Evolutionary conservation across 2,329 filamentous ascomycete species (phyloP).

Genomic region (Aspergillus tubingensis): DNA sequence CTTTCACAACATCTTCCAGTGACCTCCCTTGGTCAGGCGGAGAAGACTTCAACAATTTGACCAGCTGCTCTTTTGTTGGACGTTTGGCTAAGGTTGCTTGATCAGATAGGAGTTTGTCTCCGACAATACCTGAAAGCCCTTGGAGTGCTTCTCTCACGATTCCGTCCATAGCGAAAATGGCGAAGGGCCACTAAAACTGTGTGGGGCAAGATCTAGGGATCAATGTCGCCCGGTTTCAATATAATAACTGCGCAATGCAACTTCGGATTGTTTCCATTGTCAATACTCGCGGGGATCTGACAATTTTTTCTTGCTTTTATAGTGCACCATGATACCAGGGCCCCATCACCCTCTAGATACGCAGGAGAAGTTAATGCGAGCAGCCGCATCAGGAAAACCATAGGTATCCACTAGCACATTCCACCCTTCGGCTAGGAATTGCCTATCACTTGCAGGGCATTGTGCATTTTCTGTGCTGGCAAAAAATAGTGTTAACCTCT

Average conservation of each 20-base stretch:
- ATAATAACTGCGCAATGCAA: no score
- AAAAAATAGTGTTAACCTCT: no score
- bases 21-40: neutral
- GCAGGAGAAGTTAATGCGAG: no score
- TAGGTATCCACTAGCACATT: no score
- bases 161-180: neutral
- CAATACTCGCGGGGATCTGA: no score
- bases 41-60: neutral
- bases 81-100: neutral
- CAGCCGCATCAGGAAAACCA: no score
- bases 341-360: no score
- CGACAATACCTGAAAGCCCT: neutral
- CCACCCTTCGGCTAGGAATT: no score
- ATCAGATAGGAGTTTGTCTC: neutral
- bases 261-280: rapidly evolving
- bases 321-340: neutral
- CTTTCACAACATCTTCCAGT: neutral
- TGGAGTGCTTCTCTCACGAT: neutral
- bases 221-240: neutral
- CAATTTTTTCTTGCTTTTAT: neutral
- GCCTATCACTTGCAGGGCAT: no score
- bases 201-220: neutral
- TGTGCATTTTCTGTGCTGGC: no score
- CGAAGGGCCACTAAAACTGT: neutral
- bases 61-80: neutral